Conservation (phyloP, 306 rosid genomes). For the Abrus precatorius region DNA sequence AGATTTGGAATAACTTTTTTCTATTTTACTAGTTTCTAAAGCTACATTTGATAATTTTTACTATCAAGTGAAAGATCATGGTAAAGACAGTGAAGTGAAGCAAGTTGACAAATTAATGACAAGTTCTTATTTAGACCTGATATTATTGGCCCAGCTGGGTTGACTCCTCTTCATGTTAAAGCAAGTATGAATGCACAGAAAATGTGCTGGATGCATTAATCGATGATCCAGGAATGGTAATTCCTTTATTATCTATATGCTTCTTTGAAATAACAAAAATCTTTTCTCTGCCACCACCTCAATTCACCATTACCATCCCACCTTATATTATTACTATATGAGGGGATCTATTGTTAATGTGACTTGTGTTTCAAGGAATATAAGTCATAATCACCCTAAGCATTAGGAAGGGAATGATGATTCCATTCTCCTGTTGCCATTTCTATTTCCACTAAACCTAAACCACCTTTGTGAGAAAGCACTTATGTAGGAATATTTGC, state of each 20-base stretch:
- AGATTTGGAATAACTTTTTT: constrained; percentile 15
- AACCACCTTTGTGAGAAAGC: too few relatives aligned
- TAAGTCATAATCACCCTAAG: not conserved
- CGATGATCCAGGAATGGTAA: constrained; percentile 85
- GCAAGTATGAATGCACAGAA: constrained; percentile 68
- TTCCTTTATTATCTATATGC: constrained; percentile 2
- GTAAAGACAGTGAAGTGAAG: constrained; percentile 51
- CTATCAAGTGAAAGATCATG: constrained; percentile 77
- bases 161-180: constrained; percentile 90
- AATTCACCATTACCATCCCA: too few relatives aligned
- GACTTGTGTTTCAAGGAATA: not conserved
- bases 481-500: not conserved
- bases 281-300: too few relatives aligned
- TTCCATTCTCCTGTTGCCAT: not conserved
- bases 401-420: not conserved
- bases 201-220: constrained; percentile 80
- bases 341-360: not conserved
- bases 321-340: not conserved
- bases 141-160: constrained; percentile 68
- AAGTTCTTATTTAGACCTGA: constrained; percentile 80
- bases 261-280: not conserved
- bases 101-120: constrained; percentile 33
- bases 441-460: too few relatives aligned
- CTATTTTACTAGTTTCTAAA: constrained; percentile 17
- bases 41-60: constrained; percentile 26